A percentile compares a stretch with the other conserved stretches of the same genome.
Conservation (phyloP, 345 rosid species). For the Moricandia arvensis region DNA sequence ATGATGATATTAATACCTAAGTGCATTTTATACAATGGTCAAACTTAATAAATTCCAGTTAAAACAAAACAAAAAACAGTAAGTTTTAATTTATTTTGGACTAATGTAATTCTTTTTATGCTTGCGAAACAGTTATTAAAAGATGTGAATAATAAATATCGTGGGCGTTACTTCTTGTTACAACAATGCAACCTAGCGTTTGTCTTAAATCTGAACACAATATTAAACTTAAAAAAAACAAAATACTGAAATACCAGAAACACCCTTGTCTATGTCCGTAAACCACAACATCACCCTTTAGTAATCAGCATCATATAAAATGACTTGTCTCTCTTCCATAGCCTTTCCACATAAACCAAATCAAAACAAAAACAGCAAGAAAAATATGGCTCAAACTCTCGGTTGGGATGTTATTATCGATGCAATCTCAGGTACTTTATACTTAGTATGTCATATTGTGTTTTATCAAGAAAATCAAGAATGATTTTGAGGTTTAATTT, state of each 20-base stretch:
- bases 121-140: not conserved
- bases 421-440: conserved; percentile 67
- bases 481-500: not conserved
- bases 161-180: conserved; percentile 17
- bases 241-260: conserved; percentile 9
- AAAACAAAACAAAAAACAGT: not conserved
- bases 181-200: conserved; percentile 12
- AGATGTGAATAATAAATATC: conserved; percentile 10
- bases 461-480: not conserved
- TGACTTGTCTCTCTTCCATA: conserved; percentile 13
- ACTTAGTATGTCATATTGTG: not conserved
- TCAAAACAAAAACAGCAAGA: not conserved
- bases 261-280: not conserved
- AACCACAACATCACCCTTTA: conserved; percentile 51
- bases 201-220: conserved; percentile 6
- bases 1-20: not conserved
- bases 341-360: conserved; percentile 1
- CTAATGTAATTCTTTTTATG: not conserved
- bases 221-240: not conserved
- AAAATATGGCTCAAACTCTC: conserved; percentile 53
- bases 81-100: conserved; percentile 12
- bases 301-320: conserved; percentile 19
- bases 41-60: conserved; percentile 15
- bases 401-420: conserved; percentile 49
- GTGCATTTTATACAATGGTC: not conserved